Conservation (phyloP, 1,139 yeast species). For the Hansenula sp. region DNA sequence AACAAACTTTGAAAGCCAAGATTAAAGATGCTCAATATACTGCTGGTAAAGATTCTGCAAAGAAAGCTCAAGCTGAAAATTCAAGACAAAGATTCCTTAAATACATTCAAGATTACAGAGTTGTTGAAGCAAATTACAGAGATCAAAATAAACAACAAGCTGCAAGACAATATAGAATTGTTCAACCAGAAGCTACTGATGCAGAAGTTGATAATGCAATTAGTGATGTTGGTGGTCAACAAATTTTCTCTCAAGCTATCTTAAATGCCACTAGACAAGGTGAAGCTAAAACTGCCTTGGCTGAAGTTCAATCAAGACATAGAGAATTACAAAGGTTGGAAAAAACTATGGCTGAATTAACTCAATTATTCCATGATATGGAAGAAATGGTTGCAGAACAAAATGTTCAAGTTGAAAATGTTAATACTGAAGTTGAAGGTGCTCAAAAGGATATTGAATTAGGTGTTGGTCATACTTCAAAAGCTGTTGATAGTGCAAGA, state of each 20-base stretch:
- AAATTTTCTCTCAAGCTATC: constrained; percentile 90
- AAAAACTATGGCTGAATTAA: constrained; percentile 92
- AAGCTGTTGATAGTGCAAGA: constrained; percentile 85
- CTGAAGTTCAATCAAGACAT: constrained; percentile 96
- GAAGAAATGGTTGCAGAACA: constrained; percentile 95
- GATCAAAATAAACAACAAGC: constrained; percentile 85
- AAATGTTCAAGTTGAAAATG: constrained; percentile 80
- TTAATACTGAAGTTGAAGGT: constrained; percentile 72
- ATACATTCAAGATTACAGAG: constrained; percentile 81
- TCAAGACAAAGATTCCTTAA: constrained; percentile 82
- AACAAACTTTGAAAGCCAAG: constrained; percentile 66
- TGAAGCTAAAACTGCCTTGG: constrained; percentile 91
- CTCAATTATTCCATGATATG: constrained; percentile 93
- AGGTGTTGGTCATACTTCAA: constrained; percentile 91
- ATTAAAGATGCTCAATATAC: constrained; percentile 75
- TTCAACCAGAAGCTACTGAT: constrained; percentile 89
- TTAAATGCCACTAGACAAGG: constrained; percentile 92
- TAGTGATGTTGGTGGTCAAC: constrained; percentile 81
- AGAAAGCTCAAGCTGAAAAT: constrained; percentile 87
- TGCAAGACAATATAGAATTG: constrained; percentile 87
- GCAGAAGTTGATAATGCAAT: constrained; percentile 80
- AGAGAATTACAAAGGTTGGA: constrained; percentile 93
- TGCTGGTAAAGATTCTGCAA: constrained; percentile 70
- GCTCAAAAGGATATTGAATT: constrained; percentile 91
- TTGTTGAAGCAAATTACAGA: constrained; percentile 81